Conservation (phyloP, 176 grass and related monocot genomes). For the Microstegium vimineum region DNA sequence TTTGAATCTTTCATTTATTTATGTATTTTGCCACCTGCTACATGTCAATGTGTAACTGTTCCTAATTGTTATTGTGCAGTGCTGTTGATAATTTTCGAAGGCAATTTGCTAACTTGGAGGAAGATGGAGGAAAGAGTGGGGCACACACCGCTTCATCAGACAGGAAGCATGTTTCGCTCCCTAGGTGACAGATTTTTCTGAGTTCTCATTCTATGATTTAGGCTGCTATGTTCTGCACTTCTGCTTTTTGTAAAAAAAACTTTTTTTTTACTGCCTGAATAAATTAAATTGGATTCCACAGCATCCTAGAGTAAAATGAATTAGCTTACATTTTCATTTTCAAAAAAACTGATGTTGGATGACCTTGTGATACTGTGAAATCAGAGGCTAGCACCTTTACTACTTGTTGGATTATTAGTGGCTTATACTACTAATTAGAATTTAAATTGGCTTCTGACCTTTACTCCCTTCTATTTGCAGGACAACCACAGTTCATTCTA, state of each 20-base stretch:
- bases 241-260: not conserved
- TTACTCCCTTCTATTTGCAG: slow-evolving; percentile 38
- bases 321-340: slow-evolving; percentile 15
- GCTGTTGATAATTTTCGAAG: slow-evolving; percentile 96
- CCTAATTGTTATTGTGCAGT: slow-evolving; percentile 45
- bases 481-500: slow-evolving; percentile 68
- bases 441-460: slow-evolving; percentile 16
- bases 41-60: not conserved
- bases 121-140: slow-evolving; percentile 75
- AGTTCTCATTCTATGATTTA: slow-evolving; percentile 7
- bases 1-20: not conserved
- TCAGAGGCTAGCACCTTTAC: slow-evolving; percentile 6
- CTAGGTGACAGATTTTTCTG: slow-evolving; percentile 47
- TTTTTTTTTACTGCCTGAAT: not conserved
- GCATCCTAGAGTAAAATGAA: not conserved
- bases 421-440: slow-evolving; percentile 1
- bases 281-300: not conserved
- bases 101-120: slow-evolving; percentile 95
- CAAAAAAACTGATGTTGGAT: not conserved
- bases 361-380: slow-evolving; percentile 15
- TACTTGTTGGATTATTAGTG: not conserved
- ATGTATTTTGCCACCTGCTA: not conserved
- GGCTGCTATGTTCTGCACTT: not conserved
- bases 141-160: slow-evolving; percentile 40
- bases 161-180: slow-evolving; percentile 96